Percentiles rank a stretch among this genome's conserved stretches.
Evolutionary conservation across 257 asterid genomes (phyloP).

Genomic region (Thymus mandschuricus): DNA sequence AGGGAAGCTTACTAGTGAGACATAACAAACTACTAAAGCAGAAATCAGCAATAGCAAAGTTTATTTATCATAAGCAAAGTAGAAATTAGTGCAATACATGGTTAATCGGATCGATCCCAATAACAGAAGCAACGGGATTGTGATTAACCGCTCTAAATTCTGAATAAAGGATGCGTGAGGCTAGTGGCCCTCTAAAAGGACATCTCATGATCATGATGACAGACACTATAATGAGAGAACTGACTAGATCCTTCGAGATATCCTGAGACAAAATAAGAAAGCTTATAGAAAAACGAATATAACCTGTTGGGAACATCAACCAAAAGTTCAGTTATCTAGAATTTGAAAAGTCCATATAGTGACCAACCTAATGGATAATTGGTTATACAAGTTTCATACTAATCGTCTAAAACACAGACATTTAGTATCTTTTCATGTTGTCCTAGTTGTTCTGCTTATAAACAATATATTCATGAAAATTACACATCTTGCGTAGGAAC

Average conservation of each 20-base stretch:
- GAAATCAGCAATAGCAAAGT: not conserved
- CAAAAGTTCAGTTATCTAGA: not conserved
- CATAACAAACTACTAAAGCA: not conserved
- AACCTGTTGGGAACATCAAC: not conserved
- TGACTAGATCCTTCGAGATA: conserved; percentile 20
- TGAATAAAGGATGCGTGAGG: conserved; percentile 12
- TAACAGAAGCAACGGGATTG: conserved; percentile 3
- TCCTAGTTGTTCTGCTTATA: not conserved
- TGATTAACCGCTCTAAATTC: not conserved
- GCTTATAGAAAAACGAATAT: not conserved
- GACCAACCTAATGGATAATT: not conserved
- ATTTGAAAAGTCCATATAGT: not conserved
- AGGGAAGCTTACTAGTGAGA: not conserved
- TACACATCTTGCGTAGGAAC: not conserved
- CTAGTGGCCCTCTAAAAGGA: conserved; percentile 22
- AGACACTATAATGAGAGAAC: conserved; percentile 5
- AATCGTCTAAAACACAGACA: too few relatives aligned
- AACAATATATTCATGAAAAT: not conserved
- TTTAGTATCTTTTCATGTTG: too few relatives aligned
- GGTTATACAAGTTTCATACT: not conserved
- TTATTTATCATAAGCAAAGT: not conserved
- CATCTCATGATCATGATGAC: conserved; percentile 9
- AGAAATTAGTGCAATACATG: not conserved
- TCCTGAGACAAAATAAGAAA: conserved; percentile 12
- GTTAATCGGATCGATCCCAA: conserved; percentile 9